Evolutionary conservation across 495 filamentous ascomycete species (phyloP).

Genomic region (Aspergillus homomorphus): DNA sequence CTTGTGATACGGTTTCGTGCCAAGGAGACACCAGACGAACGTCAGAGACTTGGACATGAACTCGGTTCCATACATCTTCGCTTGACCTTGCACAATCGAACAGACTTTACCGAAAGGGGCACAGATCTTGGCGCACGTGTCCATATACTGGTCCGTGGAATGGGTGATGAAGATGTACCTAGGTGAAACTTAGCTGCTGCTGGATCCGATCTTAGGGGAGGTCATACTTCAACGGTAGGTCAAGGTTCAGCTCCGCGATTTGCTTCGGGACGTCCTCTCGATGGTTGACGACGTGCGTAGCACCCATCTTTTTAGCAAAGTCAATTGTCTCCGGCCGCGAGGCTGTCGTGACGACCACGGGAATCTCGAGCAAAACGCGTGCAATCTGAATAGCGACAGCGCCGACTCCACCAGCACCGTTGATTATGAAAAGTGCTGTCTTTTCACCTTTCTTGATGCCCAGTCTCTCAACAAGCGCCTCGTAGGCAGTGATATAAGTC

Average conservation of each 20-base stretch:
- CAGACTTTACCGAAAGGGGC: constrained; percentile 35
- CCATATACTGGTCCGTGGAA: constrained; percentile 19
- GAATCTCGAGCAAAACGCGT: constrained; percentile 22
- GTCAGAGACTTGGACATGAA: constrained; percentile 36
- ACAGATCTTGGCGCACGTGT: constrained; percentile 16
- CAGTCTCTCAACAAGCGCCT: constrained; percentile 35
- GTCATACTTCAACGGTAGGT: constrained; percentile 24
- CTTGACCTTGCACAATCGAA: constrained; percentile 32
- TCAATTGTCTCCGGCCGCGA: constrained; percentile 25
- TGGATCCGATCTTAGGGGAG: not conserved
- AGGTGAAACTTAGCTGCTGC: not conserved
- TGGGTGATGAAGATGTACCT: constrained; percentile 35
- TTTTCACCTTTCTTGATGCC: constrained; percentile 28
- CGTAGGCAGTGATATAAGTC: constrained; percentile 34
- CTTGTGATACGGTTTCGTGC: constrained; percentile 21
- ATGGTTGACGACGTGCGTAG: constrained; percentile 34
- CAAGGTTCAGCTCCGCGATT: constrained; percentile 24
- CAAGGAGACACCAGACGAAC: constrained; percentile 32
- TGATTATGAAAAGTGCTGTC: constrained; percentile 28
- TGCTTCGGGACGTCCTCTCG: constrained; percentile 28
- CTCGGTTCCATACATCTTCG: constrained; percentile 34
- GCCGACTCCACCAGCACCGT: constrained; percentile 17
- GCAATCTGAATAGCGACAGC: constrained; percentile 17
- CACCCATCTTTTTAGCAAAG: constrained; percentile 29
- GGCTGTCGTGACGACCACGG: constrained; percentile 32